Evolutionary conservation across 2,329 filamentous ascomycete genomes (phyloP), one percentile per base, ranked within the genome.

Genomic region (Septoria linicola): DNA sequence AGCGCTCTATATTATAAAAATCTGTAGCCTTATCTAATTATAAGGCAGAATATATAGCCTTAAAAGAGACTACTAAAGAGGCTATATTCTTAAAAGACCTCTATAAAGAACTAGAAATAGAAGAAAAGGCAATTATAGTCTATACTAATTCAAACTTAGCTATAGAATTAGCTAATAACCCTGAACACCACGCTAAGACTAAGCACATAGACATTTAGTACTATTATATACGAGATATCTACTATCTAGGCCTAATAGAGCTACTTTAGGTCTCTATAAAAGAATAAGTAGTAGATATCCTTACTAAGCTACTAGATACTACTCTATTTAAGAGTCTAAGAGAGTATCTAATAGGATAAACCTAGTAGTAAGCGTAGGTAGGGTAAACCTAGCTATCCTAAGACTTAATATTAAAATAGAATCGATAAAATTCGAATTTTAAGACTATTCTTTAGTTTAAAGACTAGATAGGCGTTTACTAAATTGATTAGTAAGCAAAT

Each of bases 121-220:
- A 51, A 39, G 21, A 25, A 25, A 37, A 39, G 6, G 30, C 20
- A 2, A 45, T 39, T 36, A 40, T 27, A n/a, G 30, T 51, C 20
- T 41, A 41, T 32, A 46, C 25, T 7, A 10, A 46, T 35, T 32
- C 20, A 34, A 46, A 41, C 20, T 45, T 8, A 10, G 41, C 35
- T 36, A 51, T 51, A 46, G 17, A 51, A 45, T 23, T 51, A 45
- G 41, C 41, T 17, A 44, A 39, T 31, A 51, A 51, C 13, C 32
- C 32, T 2, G 17, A 51, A 17, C n/a, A 51, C 35, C 34, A 51
- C 23, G 30, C 25, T 19, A n/a, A 16, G 16, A 45, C 41, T 40
- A 51, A 46, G 42, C 30, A 46, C 46, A 51, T 51, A 30, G 36
- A 51, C 46, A 51, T 51, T 32, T 30, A 45, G 41, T 41, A 51